Evolutionary conservation across 2,329 filamentous ascomycete species (phyloP), one percentile per base, ranked within the genome.

Genomic region (Phyllosticta paracitricarpa): DNA sequence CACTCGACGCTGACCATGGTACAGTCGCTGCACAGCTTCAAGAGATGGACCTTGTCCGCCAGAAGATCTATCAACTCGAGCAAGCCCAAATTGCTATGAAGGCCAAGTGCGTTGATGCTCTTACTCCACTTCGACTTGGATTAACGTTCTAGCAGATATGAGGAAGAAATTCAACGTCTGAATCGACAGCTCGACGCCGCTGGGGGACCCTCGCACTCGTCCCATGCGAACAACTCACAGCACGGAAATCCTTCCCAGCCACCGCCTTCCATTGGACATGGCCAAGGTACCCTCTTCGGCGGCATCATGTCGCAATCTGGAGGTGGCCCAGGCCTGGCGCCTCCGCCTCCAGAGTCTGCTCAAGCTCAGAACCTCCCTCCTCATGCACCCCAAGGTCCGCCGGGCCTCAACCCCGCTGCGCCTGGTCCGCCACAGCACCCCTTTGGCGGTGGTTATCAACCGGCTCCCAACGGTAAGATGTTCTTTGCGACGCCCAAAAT

Each of bases 61-160:
- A 92, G 72, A 97, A 96, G 76, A 90, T 99, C 63, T 97, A 91
- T 71, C 85, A 89, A 68, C 85, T 99, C 74, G 94, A 99, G 75
- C 91, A 95, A 73, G 85, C 87, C 56, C 94, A 97, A 71, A 82
- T 93, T 69, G 85, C 84, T 59, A 85, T 97, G 71, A 97, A 97
- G 80, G 83, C 87, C 75, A 96, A 97, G 93, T 97, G 81, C 73
- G 87, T 77, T 10, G 26, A 60, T 54, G 60, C 26, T 64, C 35
- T 56, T 56, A 14, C 24, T 19, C 25, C 26, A 19, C 28, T 14
- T 30, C 5, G 30, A n/a, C 25, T 8, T 26, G 22, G 26, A 25
- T 53, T 61, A 56, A 61, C 25, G 8, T 14, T 2, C 33, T n/a
- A 3, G 1, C 69, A 97, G 93, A 72, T 97, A 97, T 72, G 94